These are phyloP conservation scores for Fonsecaea erecta DNA, from an alignment of 2,329 filamentous ascomycete species.

Conservation along the genomic window DNA sequence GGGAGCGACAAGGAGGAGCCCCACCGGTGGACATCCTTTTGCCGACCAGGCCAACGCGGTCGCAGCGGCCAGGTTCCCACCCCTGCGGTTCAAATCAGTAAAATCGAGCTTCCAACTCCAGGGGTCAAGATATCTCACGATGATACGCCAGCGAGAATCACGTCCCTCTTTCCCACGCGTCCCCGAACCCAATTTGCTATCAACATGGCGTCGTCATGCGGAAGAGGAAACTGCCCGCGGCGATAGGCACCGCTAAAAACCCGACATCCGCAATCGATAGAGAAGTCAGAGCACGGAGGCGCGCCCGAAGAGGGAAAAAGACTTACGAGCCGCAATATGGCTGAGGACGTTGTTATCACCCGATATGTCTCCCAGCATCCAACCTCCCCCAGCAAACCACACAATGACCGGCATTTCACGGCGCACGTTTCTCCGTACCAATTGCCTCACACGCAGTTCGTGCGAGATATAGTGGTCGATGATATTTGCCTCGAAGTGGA, in stretches of 20 bases:
- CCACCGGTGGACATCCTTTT: background rate
- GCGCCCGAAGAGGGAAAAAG: background rate
- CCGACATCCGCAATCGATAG: background rate
- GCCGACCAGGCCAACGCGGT: background rate
- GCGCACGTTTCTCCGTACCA: background rate
- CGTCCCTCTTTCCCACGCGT: background rate
- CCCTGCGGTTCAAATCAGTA: background rate
- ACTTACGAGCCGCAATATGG: background rate
- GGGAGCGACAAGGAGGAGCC: background rate
- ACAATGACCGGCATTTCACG: background rate
- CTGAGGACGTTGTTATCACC: background rate
- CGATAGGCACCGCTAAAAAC: background rate
- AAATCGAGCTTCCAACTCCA: background rate
- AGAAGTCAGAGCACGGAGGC: background rate
- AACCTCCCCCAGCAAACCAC: background rate
- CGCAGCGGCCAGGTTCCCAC: background rate
- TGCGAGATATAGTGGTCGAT: background rate
- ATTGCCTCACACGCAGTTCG: background rate
- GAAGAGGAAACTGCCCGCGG: background rate
- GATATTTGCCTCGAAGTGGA: background rate
- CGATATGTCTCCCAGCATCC: background rate
- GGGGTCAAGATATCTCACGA: background rate
- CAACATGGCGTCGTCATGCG: background rate
- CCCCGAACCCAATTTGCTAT: background rate
- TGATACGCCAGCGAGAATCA: conserved; percentile 1